Base-by-base conservation (phyloP, 352 stramenopile genomes). In the Aphanomyces stellatus region DNA sequence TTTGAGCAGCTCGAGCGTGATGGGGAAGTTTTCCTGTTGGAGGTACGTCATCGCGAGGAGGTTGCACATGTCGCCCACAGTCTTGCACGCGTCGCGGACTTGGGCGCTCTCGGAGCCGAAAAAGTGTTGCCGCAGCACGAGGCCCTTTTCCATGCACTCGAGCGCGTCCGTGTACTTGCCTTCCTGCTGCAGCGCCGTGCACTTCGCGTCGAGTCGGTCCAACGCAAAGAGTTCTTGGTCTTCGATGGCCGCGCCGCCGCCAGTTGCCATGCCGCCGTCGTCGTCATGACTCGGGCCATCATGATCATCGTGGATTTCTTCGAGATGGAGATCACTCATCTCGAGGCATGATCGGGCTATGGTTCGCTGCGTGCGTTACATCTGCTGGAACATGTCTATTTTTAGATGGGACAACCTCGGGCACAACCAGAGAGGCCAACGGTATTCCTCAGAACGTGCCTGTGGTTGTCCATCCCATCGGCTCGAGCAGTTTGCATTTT, bases 1-100 rank as follows among this genome's bases (percentile, higher is more conserved):
- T 66, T 96, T 96, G 31, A 98, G 79, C 43, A 98, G 66, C 70
- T 98, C 91, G 6, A 97, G 73, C 60, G 93, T 86, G 51, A 97
- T 91, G 15, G 78, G 74, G 60, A 97, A 98, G 56, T 97, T 86
- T 48, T 95, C 92, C 62, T 98, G 90, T 72, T 98, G 93, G 30
- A 98, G 69, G 62, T 96, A 98, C n/a, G 86, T 97, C 93, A 98
- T 98, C 7, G 93, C 91, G 22, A 98, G 77, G 24, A 98, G 71
- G 73, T 98, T 98, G 77, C 90, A 98, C 86, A 97, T 96, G 69
- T 98, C 91, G n/a, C 90, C 91, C 6, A 98, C 86, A 0, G 88
- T 97, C 71, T 91, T 92, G 76, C 93, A 98, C 3, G 87, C 89
- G 4, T 70, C 67, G 78, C 86, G 91, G 2, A 98, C 90, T 64